Base-by-base conservation (phyloP, 805 yeast species). In the Kodamaea leandrae region DNA sequence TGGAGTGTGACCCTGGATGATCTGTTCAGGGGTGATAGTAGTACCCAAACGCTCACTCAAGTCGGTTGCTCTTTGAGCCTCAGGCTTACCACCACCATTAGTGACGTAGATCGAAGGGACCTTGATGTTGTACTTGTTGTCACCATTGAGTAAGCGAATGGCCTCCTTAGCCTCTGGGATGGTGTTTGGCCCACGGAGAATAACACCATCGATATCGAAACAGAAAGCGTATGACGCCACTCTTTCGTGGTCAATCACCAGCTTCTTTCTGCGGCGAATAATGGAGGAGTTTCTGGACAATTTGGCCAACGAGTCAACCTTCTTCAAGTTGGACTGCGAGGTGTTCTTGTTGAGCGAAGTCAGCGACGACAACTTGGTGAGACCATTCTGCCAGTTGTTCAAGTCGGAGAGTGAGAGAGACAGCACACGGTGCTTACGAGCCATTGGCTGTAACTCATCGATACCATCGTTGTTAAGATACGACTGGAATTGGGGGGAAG, bases 1-100 rank as follows among this genome's bases (percentile, higher is more conserved):
- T 24, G 96, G 96, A 1, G 96, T 88, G 63, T 88, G 96, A 46
- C 96, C 95, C 63, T 88, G 96, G 53, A 88, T 84, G 44, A 88
- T 84, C 66, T 88, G 96, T 41, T 80, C 87, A 32, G 80, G 79
- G 9, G 82, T 76, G 44, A 88, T 78, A 28, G 74, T 74, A 28
- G 77, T 64, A 15, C 72, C 76, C 47, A 88, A 71, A 49, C 87
- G 67, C 42, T 73, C 70, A 32, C 82, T 69, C 54, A 88, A 71
- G 50, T 86, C 93, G 42, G 73, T 75, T 36, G 91, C 84, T 51
- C 96, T 72, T 7, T 76, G 81, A 42, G 67, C 58, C 60, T 88
- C 96, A 6, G 87, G 83, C 55, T 84, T 78, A 37, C 96, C 96
- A 51, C 96, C 96, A 51, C 96, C 96, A 60, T 88, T 88, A 44